A percentile compares a stretch with the other conserved stretches of the same genome.
phyloP scores from a whole-genome alignment of 768 basidiomycete species.

The Cyclocybe aegerita region DNA sequence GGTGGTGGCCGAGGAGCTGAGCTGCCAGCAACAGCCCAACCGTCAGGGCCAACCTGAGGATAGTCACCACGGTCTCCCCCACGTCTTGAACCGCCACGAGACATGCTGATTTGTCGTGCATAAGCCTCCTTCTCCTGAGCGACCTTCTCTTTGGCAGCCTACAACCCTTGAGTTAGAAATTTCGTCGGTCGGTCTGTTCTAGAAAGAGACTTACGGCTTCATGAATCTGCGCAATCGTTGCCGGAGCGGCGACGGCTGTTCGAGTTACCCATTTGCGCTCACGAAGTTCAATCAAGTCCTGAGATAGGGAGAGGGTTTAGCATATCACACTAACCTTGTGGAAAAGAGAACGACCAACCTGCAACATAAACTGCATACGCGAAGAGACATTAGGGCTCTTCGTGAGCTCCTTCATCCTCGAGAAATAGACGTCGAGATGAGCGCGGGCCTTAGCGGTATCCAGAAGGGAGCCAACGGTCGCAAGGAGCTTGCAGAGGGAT shows the following conservation, averaged over 20 bases:
- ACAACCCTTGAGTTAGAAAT: constrained; percentile 4
- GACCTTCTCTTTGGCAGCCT: constrained; percentile 85
- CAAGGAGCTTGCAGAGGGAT: constrained; percentile 88
- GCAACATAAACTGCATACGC: constrained; percentile 94
- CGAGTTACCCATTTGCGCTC: constrained; percentile 79
- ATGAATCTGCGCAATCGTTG: constrained; percentile 88
- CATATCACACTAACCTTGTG: constrained; percentile 2
- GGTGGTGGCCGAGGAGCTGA: constrained; percentile 55
- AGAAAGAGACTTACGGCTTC: constrained; percentile 59
- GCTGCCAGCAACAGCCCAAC: constrained; percentile 77
- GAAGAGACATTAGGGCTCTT: constrained; percentile 75
- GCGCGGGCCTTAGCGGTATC: constrained; percentile 81
- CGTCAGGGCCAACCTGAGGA: constrained; percentile 68
- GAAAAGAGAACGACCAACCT: constrained; percentile 50
- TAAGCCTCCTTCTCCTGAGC: constrained; percentile 58
- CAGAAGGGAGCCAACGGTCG: constrained; percentile 82
- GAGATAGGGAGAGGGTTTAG: constrained; percentile 8
- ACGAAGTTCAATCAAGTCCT: constrained; percentile 93
- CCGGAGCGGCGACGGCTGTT: constrained; percentile 71
- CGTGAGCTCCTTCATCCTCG: constrained; percentile 80
- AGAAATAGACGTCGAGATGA: constrained; percentile 93
- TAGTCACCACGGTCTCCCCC: constrained; percentile 68
- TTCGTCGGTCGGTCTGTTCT: neutral
- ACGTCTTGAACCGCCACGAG: constrained; percentile 86
- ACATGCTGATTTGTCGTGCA: constrained; percentile 72